A percentile compares a stretch with the other conserved stretches of the same genome.
Evolutionary conservation across 345 rosid species (phyloP).

Genomic region (Triadica sebifera): DNA sequence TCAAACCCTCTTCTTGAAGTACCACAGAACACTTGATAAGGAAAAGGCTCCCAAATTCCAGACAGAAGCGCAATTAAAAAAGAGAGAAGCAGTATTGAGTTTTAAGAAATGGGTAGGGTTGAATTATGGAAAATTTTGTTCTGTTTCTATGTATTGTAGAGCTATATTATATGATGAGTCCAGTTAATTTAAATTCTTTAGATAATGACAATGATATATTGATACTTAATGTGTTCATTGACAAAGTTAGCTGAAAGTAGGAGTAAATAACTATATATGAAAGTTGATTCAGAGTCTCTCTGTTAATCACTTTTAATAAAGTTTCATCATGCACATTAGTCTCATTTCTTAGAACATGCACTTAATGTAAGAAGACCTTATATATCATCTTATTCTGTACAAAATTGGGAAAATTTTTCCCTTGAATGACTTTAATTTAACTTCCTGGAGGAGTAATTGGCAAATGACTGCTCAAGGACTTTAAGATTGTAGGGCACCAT

Average conservation of each 20-base stretch:
- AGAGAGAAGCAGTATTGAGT: constrained; percentile 65
- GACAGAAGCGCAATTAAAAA: constrained; percentile 74
- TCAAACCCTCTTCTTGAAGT: constrained; percentile 76
- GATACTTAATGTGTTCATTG: background rate
- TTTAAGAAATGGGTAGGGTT: constrained; percentile 88
- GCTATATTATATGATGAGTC: background rate
- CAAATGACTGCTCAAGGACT: too few relatives aligned
- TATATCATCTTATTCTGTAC: too few relatives aligned
- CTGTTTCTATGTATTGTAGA: background rate
- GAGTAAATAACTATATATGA: too few relatives aligned
- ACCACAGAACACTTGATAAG: constrained; percentile 82
- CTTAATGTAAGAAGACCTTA: too few relatives aligned
- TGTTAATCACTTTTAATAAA: too few relatives aligned
- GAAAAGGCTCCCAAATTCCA: constrained; percentile 87
- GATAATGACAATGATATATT: background rate
- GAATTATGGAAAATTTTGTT: constrained; percentile 30
- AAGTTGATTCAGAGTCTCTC: too few relatives aligned
- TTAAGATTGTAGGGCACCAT: background rate
- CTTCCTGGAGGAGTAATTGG: too few relatives aligned
- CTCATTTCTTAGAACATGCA: too few relatives aligned
- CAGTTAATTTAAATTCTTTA: background rate
- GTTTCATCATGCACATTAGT: too few relatives aligned
- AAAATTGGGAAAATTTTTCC: too few relatives aligned
- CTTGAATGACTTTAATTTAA: too few relatives aligned
- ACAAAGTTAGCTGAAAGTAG: background rate